These are phyloP conservation scores for Powellomyces hirtus DNA, from an alignment of 192 early-diverging fungal species.

Conservation along the genomic window DNA sequence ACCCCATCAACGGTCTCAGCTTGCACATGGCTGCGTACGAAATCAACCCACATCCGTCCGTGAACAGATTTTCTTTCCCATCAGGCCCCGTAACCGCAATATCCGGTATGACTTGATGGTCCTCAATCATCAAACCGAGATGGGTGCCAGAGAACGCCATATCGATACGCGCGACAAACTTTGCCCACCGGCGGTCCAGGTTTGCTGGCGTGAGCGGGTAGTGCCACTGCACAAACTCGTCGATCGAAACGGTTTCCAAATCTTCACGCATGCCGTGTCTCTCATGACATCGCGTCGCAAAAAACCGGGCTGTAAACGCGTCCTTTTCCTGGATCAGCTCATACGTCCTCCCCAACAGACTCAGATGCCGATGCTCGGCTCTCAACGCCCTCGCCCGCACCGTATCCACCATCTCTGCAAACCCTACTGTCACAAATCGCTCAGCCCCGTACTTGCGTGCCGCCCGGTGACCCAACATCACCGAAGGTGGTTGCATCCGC, in stretches of 20 bases:
- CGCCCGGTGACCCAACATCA: too few relatives aligned
- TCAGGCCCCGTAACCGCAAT: too few relatives aligned
- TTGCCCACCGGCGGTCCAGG: background rate
- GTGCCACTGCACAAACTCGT: conserved; percentile 20
- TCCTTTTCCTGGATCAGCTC: conserved; percentile 10
- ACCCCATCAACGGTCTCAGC: too few relatives aligned
- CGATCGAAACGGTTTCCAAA: background rate
- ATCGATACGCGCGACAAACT: conserved; percentile 13
- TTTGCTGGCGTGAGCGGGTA: background rate
- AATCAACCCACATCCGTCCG: too few relatives aligned
- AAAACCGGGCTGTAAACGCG: background rate
- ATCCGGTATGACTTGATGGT: background rate
- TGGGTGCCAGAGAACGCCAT: conserved; percentile 10
- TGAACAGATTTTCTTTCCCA: too few relatives aligned
- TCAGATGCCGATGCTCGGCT: too few relatives aligned
- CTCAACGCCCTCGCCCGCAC: too few relatives aligned
- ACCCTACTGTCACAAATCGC: too few relatives aligned
- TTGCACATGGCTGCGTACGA: too few relatives aligned
- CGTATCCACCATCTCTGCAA: too few relatives aligned
- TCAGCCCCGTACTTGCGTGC: too few relatives aligned
- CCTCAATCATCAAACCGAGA: background rate
- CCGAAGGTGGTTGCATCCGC: too few relatives aligned
- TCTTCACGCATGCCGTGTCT: background rate
- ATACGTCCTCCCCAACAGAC: background rate
- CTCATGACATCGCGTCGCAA: background rate